Evolutionary conservation across 768 basidiomycete genomes (phyloP).

Genomic region (Strobilomyces dryophilus): DNA sequence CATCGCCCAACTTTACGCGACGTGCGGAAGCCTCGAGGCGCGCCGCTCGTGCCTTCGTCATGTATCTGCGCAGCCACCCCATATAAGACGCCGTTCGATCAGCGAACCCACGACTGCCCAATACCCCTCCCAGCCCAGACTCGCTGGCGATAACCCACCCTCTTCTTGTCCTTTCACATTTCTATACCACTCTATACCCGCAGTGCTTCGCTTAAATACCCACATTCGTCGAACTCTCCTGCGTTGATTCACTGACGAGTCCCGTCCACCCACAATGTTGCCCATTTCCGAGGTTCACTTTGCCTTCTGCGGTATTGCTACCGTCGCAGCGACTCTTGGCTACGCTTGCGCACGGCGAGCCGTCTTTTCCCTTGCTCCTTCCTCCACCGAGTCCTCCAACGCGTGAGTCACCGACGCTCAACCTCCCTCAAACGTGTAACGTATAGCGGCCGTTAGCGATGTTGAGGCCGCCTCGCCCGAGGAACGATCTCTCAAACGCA

Average conservation of each 20-base stretch:
- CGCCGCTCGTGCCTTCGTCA: slow-evolving; percentile 23
- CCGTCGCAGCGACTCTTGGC: slow-evolving; percentile 56
- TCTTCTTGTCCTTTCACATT: slow-evolving; percentile 6
- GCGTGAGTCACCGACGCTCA: slow-evolving; percentile 31
- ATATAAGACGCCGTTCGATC: slow-evolving; percentile 33
- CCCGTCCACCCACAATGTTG: slow-evolving; percentile 35
- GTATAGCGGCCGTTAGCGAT: slow-evolving; percentile 28
- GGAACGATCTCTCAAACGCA: slow-evolving; percentile 32
- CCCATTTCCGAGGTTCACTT: slow-evolving; percentile 52
- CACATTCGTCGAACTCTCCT: slow-evolving; percentile 1
- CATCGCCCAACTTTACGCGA: slow-evolving; percentile 6
- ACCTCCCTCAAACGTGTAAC: slow-evolving; percentile 27
- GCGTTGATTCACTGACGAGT: not conserved
- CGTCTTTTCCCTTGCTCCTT: slow-evolving; percentile 13
- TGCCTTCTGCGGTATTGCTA: slow-evolving; percentile 53
- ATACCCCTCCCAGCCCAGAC: slow-evolving; percentile 17
- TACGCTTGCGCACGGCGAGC: slow-evolving; percentile 51
- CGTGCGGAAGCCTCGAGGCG: slow-evolving; percentile 33
- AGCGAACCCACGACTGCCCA: slow-evolving; percentile 14
- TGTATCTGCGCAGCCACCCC: slow-evolving; percentile 17
- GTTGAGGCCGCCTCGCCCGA: slow-evolving; percentile 24
- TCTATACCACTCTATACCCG: slow-evolving; percentile 6
- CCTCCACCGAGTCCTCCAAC: slow-evolving; percentile 18
- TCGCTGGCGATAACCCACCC: slow-evolving; percentile 21
- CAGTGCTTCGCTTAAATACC: slow-evolving; percentile 19